A percentile compares a stretch with the other conserved stretches of the same genome.
These are phyloP conservation scores for Raffaelea deltoideospora DNA, from an alignment of 2,329 filamentous ascomycete genomes.

Conservation along the genomic window DNA sequence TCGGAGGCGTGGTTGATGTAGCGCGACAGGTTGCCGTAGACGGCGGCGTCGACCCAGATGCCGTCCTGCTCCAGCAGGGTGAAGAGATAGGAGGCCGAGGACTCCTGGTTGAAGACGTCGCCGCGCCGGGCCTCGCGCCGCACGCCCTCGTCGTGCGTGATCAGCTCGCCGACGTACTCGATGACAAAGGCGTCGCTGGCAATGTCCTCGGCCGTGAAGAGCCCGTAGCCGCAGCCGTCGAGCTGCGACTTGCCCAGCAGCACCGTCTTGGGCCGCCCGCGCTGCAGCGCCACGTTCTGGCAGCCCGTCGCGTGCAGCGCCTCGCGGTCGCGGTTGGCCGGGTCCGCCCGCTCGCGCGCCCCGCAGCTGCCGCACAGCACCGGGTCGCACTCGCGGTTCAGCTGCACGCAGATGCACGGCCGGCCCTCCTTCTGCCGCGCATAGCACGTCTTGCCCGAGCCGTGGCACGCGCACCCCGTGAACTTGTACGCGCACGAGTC, in stretches of 20 bases:
- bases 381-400: conserved; percentile 70
- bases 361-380: conserved; percentile 60
- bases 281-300: conserved; percentile 58
- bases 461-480: conserved; percentile 49
- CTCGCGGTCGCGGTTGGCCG: conserved; percentile 46
- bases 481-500: conserved; percentile 47
- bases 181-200: conserved; percentile 57
- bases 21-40: conserved; percentile 64
- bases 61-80: conserved; percentile 44
- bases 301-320: conserved; percentile 44
- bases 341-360: conserved; percentile 52
- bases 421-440: conserved; percentile 37
- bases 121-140: conserved; percentile 48
- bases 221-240: conserved; percentile 53
- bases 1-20: conserved; percentile 67
- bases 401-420: conserved; percentile 54
- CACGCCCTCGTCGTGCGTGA: conserved; percentile 54
- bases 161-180: conserved; percentile 68
- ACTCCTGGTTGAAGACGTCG: conserved; percentile 45
- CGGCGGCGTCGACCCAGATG: conserved; percentile 58
- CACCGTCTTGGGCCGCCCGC: conserved; percentile 48
- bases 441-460: conserved; percentile 41
- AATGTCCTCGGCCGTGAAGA: conserved; percentile 57
- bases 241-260: conserved; percentile 57
- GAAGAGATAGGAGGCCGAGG: conserved; percentile 50